Conservation (phyloP, 495 filamentous ascomycete genomes). For the Aspergillus homomorphus region DNA sequence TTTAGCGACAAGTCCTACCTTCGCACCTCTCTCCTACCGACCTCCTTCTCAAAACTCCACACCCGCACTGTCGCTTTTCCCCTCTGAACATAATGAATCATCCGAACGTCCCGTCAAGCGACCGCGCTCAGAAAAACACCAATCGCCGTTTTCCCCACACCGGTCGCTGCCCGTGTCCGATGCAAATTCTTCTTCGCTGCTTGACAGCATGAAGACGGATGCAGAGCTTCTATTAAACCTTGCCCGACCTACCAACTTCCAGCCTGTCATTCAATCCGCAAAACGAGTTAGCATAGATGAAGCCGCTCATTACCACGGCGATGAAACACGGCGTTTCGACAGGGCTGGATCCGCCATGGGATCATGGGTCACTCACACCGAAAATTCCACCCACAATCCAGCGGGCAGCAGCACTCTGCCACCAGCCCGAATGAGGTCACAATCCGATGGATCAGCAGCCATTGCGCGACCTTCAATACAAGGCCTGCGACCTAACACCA, state of each 20-base stretch:
- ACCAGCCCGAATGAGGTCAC: conserved; percentile 42
- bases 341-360: conserved; percentile 23
- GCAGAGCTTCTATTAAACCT: conserved; percentile 53
- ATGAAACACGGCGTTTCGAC: conserved; percentile 24
- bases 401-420: conserved; percentile 20
- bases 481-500: conserved; percentile 41
- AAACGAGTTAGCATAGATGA: conserved; percentile 43
- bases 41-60: conserved; percentile 32
- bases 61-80: conserved; percentile 33
- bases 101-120: conserved; percentile 58
- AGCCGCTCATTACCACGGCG: conserved; percentile 25
- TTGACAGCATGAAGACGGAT: conserved; percentile 50
- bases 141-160: conserved; percentile 42
- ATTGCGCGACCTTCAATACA: conserved; percentile 39
- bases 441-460: conserved; percentile 45
- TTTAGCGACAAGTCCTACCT: conserved; percentile 48
- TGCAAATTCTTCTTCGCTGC: conserved; percentile 39
- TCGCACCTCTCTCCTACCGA: conserved; percentile 35
- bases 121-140: conserved; percentile 54
- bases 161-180: conserved; percentile 36
- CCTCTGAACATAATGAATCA: conserved; percentile 26
- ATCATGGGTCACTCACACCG: conserved; percentile 14
- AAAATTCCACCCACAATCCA: conserved; percentile 15
- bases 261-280: conserved; percentile 22
- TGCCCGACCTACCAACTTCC: conserved; percentile 39